A percentile compares a stretch with the other conserved stretches of the same genome.
Conservation (phyloP, 371 early-diverging fungal species). For the Mucor irregularis region DNA sequence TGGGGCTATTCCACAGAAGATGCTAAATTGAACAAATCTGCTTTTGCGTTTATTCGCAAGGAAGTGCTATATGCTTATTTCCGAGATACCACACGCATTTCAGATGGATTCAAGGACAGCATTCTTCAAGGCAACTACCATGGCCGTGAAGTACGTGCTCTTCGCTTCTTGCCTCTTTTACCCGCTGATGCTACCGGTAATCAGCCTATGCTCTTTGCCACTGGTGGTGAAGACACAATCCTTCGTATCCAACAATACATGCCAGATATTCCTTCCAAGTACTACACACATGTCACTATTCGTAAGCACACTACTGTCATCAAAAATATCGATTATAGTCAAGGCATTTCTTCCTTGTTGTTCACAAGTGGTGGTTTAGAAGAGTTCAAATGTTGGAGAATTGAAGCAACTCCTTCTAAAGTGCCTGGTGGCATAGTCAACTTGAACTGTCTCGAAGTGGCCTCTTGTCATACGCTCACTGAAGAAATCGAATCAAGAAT, state of each 20-base stretch:
- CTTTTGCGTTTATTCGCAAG: constrained; percentile 57
- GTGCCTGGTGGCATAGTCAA: constrained; percentile 3
- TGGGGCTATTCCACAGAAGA: constrained; percentile 58
- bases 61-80: constrained; percentile 51
- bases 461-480: constrained; percentile 49
- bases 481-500: constrained; percentile 58
- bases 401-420: constrained; percentile 27
- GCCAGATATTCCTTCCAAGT: constrained; percentile 20
- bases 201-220: constrained; percentile 41
- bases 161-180: constrained; percentile 25
- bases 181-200: not conserved
- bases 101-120: constrained; percentile 50
- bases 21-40: constrained; percentile 45
- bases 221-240: constrained; percentile 55
- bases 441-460: constrained; percentile 53
- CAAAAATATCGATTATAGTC: constrained; percentile 42
- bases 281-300: constrained; percentile 36
- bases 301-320: constrained; percentile 56
- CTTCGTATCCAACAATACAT: constrained; percentile 50
- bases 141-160: constrained; percentile 60
- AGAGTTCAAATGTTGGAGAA: constrained; percentile 55
- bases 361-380: constrained; percentile 60
- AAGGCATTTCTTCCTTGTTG: constrained; percentile 36
- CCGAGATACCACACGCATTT: constrained; percentile 40
- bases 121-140: constrained; percentile 58